Percentiles rank a stretch among this genome's conserved stretches.
Conservation (phyloP, 257 asterid species). For the Rhazya stricta region DNA sequence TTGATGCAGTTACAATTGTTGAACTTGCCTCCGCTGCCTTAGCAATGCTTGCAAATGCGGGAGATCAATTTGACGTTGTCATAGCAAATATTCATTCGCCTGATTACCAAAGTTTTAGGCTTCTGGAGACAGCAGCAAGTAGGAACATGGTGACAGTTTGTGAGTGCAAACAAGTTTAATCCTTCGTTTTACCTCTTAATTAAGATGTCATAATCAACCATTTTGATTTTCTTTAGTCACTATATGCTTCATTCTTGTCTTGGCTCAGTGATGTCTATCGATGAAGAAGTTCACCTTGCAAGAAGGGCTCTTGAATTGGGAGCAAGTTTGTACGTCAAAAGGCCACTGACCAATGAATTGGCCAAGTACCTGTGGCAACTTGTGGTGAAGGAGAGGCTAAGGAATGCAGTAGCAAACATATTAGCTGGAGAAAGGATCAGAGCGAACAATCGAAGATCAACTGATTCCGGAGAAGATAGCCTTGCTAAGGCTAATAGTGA, state of each 20-base stretch:
- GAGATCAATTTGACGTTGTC: conserved; percentile 13
- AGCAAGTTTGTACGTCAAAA: conserved; percentile 8
- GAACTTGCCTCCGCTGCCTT: conserved; percentile 12
- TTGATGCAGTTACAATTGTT: conserved; percentile 20
- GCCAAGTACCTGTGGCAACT: conserved; percentile 11
- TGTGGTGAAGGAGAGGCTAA: conserved; percentile 4
- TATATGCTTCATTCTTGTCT: neutral
- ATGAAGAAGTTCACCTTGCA: conserved; percentile 9
- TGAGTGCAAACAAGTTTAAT: neutral
- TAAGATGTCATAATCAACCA: neutral
- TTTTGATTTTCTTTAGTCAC: neutral
- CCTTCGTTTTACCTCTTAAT: neutral
- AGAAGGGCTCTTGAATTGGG: conserved; percentile 6
- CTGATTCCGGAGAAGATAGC: neutral
- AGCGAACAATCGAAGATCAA: neutral
- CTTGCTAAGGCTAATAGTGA: neutral
- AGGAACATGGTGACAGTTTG: conserved; percentile 2
- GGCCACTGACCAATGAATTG: neutral
- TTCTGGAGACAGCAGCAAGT: neutral
- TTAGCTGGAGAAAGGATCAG: neutral
- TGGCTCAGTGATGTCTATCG: neutral
- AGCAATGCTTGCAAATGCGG: conserved; percentile 1
- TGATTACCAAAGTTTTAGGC: conserved; percentile 6
- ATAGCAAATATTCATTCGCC: conserved; percentile 20
- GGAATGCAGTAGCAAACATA: neutral